Evolutionary conservation across 495 filamentous ascomycete genomes (phyloP).

Genomic region (Chaetomium tenue): DNA sequence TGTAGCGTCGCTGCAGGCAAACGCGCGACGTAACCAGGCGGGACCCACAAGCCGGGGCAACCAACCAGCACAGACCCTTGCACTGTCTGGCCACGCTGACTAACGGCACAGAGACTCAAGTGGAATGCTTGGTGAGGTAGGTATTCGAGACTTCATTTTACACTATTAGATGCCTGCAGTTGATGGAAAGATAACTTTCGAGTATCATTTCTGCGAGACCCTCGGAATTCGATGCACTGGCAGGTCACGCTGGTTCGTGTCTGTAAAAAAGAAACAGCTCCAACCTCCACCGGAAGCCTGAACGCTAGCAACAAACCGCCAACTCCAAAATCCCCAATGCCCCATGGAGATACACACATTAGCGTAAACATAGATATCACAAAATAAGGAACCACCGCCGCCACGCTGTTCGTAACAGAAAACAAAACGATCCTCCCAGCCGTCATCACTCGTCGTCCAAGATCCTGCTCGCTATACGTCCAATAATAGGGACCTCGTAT

Average conservation of each 20-base stretch:
- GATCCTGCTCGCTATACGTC: conserved; percentile 79
- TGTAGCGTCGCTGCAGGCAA: conserved; percentile 36
- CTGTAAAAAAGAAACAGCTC: no score
- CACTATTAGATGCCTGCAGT: background rate
- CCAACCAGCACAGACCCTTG: conserved; percentile 14
- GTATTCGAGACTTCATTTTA: background rate
- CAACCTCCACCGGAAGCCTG: no score
- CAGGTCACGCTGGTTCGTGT: no score
- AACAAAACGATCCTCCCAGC: background rate
- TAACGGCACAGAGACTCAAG: conserved; percentile 9
- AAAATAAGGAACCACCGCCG: background rate
- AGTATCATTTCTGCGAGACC: background rate
- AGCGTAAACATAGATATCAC: background rate
- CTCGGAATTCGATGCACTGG: background rate
- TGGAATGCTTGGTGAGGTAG: no score
- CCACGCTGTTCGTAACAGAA: background rate
- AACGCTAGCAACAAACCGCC: background rate
- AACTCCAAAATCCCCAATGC: background rate
- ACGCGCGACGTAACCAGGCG: conserved; percentile 42
- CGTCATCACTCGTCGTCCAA: conserved; percentile 76
- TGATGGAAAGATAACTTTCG: background rate
- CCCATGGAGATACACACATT: conserved; percentile 5
- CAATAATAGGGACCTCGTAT: conserved; percentile 86
- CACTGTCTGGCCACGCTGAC: conserved; percentile 12
- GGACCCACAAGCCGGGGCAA: conserved; percentile 20